These are phyloP conservation scores for Sherardia arvensis DNA, from an alignment of 257 asterid genomes.

Conservation along the genomic window DNA sequence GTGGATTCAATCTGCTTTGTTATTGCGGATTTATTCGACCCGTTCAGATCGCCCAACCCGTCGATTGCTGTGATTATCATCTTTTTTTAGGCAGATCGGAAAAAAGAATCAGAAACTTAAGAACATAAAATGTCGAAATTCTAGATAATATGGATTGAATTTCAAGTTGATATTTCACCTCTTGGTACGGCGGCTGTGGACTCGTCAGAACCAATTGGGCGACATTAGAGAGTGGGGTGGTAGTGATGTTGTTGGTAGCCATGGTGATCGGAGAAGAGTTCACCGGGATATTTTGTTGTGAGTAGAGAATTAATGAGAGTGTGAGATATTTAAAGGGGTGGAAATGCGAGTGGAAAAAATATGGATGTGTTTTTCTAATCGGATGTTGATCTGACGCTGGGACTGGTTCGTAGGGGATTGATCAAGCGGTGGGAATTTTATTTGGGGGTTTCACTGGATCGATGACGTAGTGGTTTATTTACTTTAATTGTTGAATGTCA, in stretches of 20 bases:
- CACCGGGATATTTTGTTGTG: conserved; percentile 14
- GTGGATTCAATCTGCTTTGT: conserved; percentile 57
- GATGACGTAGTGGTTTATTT: too few species aligned
- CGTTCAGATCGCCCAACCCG: conserved; percentile 40
- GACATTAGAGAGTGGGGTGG: conserved; percentile 14
- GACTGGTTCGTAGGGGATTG: too few species aligned
- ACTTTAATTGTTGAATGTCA: too few species aligned
- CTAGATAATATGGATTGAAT: too few species aligned
- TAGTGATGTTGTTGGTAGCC: conserved; percentile 42
- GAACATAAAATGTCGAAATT: background rate
- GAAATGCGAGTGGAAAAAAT: too few species aligned
- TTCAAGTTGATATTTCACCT: too few species aligned
- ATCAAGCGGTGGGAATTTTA: too few species aligned
- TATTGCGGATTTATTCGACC: conserved; percentile 56
- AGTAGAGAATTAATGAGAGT: background rate
- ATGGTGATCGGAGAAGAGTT: conserved; percentile 15
- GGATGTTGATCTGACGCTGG: too few species aligned
- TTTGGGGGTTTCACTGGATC: too few species aligned
- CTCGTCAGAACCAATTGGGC: background rate
- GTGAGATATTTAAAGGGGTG: conserved; percentile 45
- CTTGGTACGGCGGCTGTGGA: conserved; percentile 54
- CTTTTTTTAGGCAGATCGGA: conserved; percentile 21
- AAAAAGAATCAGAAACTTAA: background rate
- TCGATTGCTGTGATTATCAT: conserved; percentile 64
- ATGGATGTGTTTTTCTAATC: too few species aligned